phyloP scores from a whole-genome alignment of 2,329 filamentous ascomycete genomes.

The Cladobotryum mycophilum region DNA sequence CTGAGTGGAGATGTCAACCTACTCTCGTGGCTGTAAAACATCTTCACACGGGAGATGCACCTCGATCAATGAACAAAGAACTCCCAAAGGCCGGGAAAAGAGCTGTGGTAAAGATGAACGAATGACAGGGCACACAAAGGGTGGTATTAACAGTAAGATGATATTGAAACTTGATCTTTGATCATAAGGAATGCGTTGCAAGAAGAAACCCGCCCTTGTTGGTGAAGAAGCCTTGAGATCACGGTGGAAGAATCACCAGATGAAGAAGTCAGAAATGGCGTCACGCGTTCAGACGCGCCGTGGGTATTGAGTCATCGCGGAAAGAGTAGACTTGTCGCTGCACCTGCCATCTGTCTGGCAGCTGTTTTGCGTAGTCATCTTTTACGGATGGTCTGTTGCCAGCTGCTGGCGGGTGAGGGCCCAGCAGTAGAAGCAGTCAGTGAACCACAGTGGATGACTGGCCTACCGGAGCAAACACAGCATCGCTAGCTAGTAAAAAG shows the following conservation, averaged over 20 bases:
- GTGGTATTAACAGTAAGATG: too few species aligned
- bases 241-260: background rate
- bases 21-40: slow-evolving; percentile 98
- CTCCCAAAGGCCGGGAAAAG: background rate
- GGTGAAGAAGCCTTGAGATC: too few species aligned
- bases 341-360: background rate
- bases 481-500: too few species aligned
- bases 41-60: slow-evolving; percentile 31
- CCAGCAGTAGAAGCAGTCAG: background rate
- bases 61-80: background rate
- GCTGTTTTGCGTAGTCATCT: background rate
- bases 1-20: slow-evolving; percentile 25
- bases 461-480: too few species aligned
- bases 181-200: background rate
- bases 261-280: background rate
- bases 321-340: slow-evolving; percentile 22
- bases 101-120: background rate
- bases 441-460: too few species aligned
- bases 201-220: background rate
- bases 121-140: too few species aligned
- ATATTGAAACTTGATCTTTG: too few species aligned
- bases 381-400: background rate
- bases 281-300: slow-evolving; percentile 7
- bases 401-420: background rate
- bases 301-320: background rate